Conservation (phyloP, 2,329 filamentous ascomycete genomes). For the Davidsoniella eucalypti region DNA sequence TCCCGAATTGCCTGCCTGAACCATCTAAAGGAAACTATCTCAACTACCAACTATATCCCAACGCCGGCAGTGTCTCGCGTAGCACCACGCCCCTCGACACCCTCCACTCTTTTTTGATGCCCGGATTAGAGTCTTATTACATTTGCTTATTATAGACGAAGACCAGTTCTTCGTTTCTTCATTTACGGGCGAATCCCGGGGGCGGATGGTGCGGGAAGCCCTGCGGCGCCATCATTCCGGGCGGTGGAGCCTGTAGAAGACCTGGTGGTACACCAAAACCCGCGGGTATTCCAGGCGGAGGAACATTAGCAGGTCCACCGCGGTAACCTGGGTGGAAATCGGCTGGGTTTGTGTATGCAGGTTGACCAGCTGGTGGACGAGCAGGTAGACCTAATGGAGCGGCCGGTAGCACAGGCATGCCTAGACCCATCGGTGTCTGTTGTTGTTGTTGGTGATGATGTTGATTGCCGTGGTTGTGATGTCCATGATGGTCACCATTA, state of each 20-base stretch:
- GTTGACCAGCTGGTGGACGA: conserved; percentile 25
- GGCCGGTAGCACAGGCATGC: conserved; percentile 25
- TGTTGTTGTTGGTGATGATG: conserved; percentile 11
- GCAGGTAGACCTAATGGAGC: conserved; percentile 24
- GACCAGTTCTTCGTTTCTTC: too few species aligned
- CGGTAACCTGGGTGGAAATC: conserved; percentile 31
- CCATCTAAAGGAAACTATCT: too few species aligned
- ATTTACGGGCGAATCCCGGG: conserved; percentile 14
- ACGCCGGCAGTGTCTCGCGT: too few species aligned
- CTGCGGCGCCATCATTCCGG: conserved; percentile 30
- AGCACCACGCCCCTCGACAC: too few species aligned
- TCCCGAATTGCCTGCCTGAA: too few species aligned
- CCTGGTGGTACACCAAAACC: conserved; percentile 17
- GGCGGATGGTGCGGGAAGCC: conserved; percentile 21
- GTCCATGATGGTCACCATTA: too few species aligned
- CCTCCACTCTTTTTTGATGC: too few species aligned
- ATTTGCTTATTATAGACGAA: too few species aligned
- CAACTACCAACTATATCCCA: too few species aligned
- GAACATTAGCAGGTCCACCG: conserved; percentile 20
- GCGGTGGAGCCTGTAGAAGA: conserved; percentile 19
- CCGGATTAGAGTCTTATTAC: too few species aligned
- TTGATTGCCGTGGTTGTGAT: too few species aligned
- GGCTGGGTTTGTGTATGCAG: conserved; percentile 30
- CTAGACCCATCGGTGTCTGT: conserved; percentile 12
- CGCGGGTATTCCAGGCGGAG: conserved; percentile 19